Conservation (phyloP, 2,329 filamentous ascomycete species). For the Chaetomium globosum region DNA sequence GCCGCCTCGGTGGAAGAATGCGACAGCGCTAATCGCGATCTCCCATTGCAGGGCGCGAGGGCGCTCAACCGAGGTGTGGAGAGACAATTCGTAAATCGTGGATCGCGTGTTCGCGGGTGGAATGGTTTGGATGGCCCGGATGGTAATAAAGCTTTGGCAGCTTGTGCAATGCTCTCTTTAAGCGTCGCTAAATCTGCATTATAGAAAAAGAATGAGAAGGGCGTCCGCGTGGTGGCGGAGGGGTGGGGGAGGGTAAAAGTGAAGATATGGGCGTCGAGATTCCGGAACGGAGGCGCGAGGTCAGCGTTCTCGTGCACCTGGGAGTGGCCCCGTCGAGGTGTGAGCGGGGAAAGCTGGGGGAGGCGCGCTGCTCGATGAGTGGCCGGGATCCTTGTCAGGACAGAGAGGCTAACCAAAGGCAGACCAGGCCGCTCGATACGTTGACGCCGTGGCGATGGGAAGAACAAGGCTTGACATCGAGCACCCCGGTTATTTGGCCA, state of each 20-base stretch:
- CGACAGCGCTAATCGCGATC: constrained; percentile 35
- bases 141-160: constrained; percentile 4
- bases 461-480: constrained; percentile 12
- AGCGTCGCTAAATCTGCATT: constrained; percentile 25
- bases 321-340: constrained; percentile 28
- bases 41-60: constrained; percentile 36
- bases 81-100: constrained; percentile 19
- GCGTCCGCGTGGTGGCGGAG: constrained; percentile 15
- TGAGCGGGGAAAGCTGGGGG: constrained; percentile 38
- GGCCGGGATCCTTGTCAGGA: constrained; percentile 34
- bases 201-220: constrained; percentile 12
- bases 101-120: constrained; percentile 27
- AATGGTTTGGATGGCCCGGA: constrained; percentile 3
- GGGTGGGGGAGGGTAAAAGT: constrained; percentile 26
- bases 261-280: constrained; percentile 30
- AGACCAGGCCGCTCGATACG: constrained; percentile 28
- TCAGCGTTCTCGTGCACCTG: constrained; percentile 28
- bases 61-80: constrained; percentile 26
- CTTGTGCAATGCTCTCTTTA: constrained; percentile 20
- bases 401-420: constrained; percentile 32
- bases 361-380: constrained; percentile 36
- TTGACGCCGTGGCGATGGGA: constrained; percentile 32
- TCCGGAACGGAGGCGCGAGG: constrained; percentile 35
- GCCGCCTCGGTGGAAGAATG: constrained; percentile 30
- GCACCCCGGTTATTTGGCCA: constrained; percentile 14